Conservation (phyloP, 2,329 filamentous ascomycete species). For the Dryadomyces quercivorus region DNA sequence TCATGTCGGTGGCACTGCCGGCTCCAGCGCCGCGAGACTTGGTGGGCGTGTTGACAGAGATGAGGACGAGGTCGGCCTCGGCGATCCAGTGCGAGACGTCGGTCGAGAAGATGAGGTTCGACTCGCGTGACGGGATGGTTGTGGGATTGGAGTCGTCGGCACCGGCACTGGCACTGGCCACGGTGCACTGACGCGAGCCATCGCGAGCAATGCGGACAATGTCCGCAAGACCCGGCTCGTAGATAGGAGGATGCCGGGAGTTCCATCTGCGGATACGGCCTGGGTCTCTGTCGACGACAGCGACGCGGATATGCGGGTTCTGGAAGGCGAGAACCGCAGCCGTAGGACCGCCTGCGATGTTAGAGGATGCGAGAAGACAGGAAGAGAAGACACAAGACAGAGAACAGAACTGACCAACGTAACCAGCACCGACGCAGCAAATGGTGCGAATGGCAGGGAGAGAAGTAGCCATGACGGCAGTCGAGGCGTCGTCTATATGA, state of each 20-base stretch:
- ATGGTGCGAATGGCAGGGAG: conserved; percentile 38
- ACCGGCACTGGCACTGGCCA: conserved; percentile 24
- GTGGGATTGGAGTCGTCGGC: conserved; percentile 16
- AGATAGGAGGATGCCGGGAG: conserved; percentile 59
- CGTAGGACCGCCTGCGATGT: conserved; percentile 52
- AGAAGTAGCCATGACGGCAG: not conserved
- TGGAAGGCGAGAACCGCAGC: conserved; percentile 63
- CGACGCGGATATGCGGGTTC: conserved; percentile 58
- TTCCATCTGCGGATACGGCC: conserved; percentile 61
- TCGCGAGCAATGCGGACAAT: conserved; percentile 55
- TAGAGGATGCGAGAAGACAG: not conserved
- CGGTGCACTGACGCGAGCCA: conserved; percentile 32
- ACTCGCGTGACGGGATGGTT: conserved; percentile 30
- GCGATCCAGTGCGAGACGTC: conserved; percentile 48
- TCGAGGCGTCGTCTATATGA: conserved; percentile 4
- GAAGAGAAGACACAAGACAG: not conserved
- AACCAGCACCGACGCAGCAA: conserved; percentile 65
- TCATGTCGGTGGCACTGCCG: conserved; percentile 61
- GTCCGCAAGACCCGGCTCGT: conserved; percentile 59
- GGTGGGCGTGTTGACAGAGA: conserved; percentile 70
- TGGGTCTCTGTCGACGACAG: conserved; percentile 60
- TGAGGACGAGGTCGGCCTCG: conserved; percentile 60
- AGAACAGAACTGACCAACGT: conserved; percentile 43
- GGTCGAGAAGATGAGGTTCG: conserved; percentile 65
- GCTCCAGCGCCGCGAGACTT: conserved; percentile 59